phyloP scores from a whole-genome alignment of 1,139 yeast species.

The Debaryomyces sp. region DNA sequence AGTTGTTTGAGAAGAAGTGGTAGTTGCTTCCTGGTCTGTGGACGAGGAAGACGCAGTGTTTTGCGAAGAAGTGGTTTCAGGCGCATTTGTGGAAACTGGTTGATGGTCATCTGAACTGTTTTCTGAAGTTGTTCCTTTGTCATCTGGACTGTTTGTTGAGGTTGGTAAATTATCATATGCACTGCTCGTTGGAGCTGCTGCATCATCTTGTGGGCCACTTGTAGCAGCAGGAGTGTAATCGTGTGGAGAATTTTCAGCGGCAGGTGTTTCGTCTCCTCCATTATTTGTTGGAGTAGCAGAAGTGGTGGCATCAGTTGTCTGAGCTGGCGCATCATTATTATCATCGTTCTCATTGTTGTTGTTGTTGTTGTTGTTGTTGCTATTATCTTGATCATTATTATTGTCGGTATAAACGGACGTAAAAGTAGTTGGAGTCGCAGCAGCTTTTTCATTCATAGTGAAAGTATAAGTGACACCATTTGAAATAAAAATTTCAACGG shows the following conservation, averaged over 20 bases:
- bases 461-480: conserved; percentile 63
- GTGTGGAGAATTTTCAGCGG: conserved; percentile 18
- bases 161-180: too few relatives aligned
- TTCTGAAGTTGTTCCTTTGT: conserved; percentile 7
- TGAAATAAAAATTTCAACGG: conserved; percentile 67
- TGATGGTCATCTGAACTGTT: conserved; percentile 14
- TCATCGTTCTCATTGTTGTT: conserved; percentile 13
- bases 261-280: conserved; percentile 14
- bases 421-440: conserved; percentile 35
- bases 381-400: conserved; percentile 16
- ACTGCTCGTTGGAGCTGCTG: too few relatives aligned
- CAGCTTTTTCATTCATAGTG: conserved; percentile 46
- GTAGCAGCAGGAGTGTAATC: conserved; percentile 9
- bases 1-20: conserved; percentile 1
- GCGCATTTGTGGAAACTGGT: conserved; percentile 11
- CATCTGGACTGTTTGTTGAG: conserved; percentile 9
- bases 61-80: conserved; percentile 13
- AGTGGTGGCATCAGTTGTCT: conserved; percentile 14
- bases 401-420: conserved; percentile 27
- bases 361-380: conserved; percentile 7
- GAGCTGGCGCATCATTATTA: conserved; percentile 10
- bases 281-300: conserved; percentile 14
- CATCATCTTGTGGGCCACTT: conserved; percentile 10
- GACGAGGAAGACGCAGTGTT: conserved; percentile 12
- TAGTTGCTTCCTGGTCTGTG: conserved; percentile 5